Evolutionary conservation across 192 early-diverging fungal genomes (phyloP).

Genomic region (Coemansia sp.): DNA sequence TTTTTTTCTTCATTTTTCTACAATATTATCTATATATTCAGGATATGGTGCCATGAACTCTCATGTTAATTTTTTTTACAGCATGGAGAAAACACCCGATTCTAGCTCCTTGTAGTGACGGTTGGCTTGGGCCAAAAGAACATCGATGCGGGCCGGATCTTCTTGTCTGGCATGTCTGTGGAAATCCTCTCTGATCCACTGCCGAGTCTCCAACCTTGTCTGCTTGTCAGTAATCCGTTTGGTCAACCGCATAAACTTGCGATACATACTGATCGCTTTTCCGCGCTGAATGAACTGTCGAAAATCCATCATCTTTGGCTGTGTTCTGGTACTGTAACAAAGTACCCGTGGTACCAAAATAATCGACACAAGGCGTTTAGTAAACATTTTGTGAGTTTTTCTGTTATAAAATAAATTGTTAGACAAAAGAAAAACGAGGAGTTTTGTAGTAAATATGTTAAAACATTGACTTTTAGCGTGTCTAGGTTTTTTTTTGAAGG

Average conservation of each 20-base stretch:
- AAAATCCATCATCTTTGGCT: constrained; percentile 23
- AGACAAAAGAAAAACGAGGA: too few species aligned
- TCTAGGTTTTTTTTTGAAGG: too few species aligned
- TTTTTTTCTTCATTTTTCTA: neutral
- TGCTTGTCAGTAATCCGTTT: constrained; percentile 36
- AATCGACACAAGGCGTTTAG: neutral
- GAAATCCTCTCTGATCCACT: constrained; percentile 49
- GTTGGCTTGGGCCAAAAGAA: constrained; percentile 45
- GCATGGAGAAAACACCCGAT: constrained; percentile 37
- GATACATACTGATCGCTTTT: constrained; percentile 46
- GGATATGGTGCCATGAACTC: too few species aligned
- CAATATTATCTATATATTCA: too few species aligned
- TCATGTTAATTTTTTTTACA: neutral
- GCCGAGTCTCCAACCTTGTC: constrained; percentile 31
- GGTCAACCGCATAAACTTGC: constrained; percentile 51
- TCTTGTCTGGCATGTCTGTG: constrained; percentile 32
- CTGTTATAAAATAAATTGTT: too few species aligned
- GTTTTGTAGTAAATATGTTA: too few species aligned
- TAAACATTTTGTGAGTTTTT: too few species aligned
- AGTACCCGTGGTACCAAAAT: neutral
- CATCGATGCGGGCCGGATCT: constrained; percentile 36
- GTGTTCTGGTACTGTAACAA: neutral
- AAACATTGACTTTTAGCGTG: too few species aligned
- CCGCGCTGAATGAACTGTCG: constrained; percentile 52
- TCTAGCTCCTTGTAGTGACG: constrained; percentile 54